These are phyloP conservation scores for Tricholoma sp. DNA, from an alignment of 768 basidiomycete genomes.

Conservation along the genomic window DNA sequence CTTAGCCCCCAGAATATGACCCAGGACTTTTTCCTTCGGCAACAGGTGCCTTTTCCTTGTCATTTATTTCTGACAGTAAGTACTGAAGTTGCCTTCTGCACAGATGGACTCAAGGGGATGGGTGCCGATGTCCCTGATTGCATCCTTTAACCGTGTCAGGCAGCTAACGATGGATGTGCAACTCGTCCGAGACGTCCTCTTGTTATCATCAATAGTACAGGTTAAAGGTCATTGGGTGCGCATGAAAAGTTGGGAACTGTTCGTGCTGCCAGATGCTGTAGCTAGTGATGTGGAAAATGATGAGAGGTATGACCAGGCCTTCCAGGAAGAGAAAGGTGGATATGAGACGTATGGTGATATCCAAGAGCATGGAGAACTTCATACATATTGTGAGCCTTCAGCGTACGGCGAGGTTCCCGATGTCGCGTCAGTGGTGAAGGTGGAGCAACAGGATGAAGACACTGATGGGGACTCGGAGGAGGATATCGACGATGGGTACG, in stretches of 20 bases:
- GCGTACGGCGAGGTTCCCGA: background rate
- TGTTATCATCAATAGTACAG: slow-evolving; percentile 63
- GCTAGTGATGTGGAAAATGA: slow-evolving; percentile 37
- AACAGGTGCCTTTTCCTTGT: slow-evolving; percentile 47
- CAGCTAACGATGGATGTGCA: slow-evolving; percentile 53
- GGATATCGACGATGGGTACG: slow-evolving; percentile 27
- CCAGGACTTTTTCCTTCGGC: slow-evolving; percentile 79
- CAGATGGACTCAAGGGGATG: slow-evolving; percentile 91
- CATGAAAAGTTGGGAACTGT: slow-evolving; percentile 60
- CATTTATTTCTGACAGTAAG: background rate
- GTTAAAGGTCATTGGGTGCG: slow-evolving; percentile 66
- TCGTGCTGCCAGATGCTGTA: slow-evolving; percentile 59
- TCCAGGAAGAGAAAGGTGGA: slow-evolving; percentile 1
- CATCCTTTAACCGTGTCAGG: slow-evolving; percentile 83
- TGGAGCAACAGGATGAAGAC: slow-evolving; percentile 4
- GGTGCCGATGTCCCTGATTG: slow-evolving; percentile 76
- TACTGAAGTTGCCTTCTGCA: background rate
- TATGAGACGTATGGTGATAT: background rate
- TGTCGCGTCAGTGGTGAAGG: background rate
- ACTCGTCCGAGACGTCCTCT: slow-evolving; percentile 67
- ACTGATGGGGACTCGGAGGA: slow-evolving; percentile 18
- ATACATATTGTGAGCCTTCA: background rate
- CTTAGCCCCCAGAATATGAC: slow-evolving; percentile 86
- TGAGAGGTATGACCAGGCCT: slow-evolving; percentile 1
- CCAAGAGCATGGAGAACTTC: background rate